Conservation (phyloP, 306 rosid species). For the Casuarina cunninghamiana region DNA sequence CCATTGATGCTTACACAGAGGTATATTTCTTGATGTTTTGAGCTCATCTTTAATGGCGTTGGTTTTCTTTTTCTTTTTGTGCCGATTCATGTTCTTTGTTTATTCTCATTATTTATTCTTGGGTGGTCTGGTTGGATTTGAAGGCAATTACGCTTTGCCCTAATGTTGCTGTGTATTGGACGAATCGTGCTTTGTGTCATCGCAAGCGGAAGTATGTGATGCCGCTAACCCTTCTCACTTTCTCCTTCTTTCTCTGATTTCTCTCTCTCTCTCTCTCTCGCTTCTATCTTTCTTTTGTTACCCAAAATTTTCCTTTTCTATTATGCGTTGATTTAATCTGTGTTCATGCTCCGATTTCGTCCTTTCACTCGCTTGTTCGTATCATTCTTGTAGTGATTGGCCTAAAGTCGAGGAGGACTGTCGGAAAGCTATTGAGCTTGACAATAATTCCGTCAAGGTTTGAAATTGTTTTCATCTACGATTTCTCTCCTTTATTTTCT, state of each 20-base stretch:
- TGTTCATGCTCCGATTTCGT: background rate
- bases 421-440: constrained; percentile 78
- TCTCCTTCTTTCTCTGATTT: background rate
- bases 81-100: background rate
- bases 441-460: constrained; percentile 76
- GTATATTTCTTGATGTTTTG: constrained; percentile 19
- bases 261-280: background rate
- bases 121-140: constrained; percentile 16
- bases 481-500: background rate
- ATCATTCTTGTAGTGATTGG: constrained; percentile 70
- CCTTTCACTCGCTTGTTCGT: background rate
- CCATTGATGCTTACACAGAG: constrained; percentile 96
- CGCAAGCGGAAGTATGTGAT: constrained; percentile 82
- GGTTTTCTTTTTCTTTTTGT: background rate
- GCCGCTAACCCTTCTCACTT: background rate
- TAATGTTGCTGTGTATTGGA: constrained; percentile 67
- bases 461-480: constrained; percentile 10
- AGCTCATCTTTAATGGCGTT: background rate
- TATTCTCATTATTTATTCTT: background rate
- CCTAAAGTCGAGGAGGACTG: constrained; percentile 78
- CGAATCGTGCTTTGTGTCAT: constrained; percentile 96
- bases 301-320: background rate
- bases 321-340: background rate
- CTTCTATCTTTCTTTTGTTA: background rate
- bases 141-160: constrained; percentile 85